phyloP scores from a whole-genome alignment of 352 stramenopile genomes.

The Plasmopara muralis region DNA sequence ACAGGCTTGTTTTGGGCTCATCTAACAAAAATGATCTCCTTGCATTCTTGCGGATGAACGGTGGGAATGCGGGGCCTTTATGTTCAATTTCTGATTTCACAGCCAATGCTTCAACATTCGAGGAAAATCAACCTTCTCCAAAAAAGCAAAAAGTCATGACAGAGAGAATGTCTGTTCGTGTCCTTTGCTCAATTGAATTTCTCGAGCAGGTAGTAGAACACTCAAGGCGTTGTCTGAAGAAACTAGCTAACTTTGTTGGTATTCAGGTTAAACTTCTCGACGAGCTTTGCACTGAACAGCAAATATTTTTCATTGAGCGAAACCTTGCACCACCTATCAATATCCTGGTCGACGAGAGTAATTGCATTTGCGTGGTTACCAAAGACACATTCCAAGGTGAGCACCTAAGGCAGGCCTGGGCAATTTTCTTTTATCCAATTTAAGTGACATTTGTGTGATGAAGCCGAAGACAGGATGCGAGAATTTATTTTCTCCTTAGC shows the following conservation, averaged over 20 bases:
- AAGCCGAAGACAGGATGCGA: constrained; percentile 41
- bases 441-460: background rate
- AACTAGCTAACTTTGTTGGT: background rate
- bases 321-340: constrained; percentile 47
- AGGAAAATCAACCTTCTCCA: constrained; percentile 6
- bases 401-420: background rate
- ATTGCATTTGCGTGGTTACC: constrained; percentile 42
- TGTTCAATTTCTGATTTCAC: background rate
- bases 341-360: constrained; percentile 62
- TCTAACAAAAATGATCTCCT: constrained; percentile 36
- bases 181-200: constrained; percentile 38
- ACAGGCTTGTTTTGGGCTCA: constrained; percentile 33
- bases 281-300: constrained; percentile 48
- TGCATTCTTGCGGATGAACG: constrained; percentile 13
- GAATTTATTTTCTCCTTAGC: constrained; percentile 55
- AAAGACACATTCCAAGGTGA: constrained; percentile 36
- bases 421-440: constrained; percentile 1
- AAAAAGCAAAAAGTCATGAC: constrained; percentile 25
- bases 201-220: constrained; percentile 26
- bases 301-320: constrained; percentile 53
- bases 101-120: background rate
- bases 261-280: constrained; percentile 55
- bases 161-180: constrained; percentile 24
- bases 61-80: background rate
- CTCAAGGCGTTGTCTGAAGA: background rate